Evolutionary conservation across 768 basidiomycete species (phyloP).

Genomic region (Tylopilus cervinicoccineus): DNA sequence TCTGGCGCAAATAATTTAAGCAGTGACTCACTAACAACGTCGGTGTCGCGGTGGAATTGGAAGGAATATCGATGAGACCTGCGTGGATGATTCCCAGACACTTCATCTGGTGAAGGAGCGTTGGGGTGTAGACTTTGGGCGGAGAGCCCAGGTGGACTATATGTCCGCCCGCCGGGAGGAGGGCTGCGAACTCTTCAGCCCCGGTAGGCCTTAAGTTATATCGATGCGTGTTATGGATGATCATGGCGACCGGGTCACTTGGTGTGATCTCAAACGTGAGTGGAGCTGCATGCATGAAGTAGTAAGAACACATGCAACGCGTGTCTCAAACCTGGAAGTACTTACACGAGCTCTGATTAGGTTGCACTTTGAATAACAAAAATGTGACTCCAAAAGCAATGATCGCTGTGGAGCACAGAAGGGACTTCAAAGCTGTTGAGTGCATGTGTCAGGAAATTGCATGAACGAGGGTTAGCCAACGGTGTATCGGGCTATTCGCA

Average conservation of each 20-base stretch:
- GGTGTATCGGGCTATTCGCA: no score
- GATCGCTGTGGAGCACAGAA: background rate
- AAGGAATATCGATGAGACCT: constrained; percentile 7
- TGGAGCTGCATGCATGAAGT: background rate
- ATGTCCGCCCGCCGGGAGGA: constrained; percentile 32
- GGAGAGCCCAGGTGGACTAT: constrained; percentile 24
- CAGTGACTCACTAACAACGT: background rate
- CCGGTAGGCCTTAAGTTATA: constrained; percentile 15
- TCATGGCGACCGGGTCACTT: constrained; percentile 19
- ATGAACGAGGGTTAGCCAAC: background rate
- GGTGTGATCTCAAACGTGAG: constrained; percentile 6
- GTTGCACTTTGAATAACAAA: background rate
- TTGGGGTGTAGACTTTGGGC: constrained; percentile 29
- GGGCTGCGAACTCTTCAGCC: constrained; percentile 23
- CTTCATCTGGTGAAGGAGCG: constrained; percentile 39
- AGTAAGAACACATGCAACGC: background rate
- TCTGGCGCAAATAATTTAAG: constrained; percentile 36
- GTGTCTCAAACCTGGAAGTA: background rate
- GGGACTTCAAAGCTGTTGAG: background rate
- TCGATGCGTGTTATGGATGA: constrained; percentile 23
- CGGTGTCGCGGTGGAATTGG: background rate
- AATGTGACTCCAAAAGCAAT: background rate
- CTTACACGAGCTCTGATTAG: background rate
- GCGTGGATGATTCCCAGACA: constrained; percentile 36
- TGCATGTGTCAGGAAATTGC: background rate